A percentile compares a stretch with the other conserved stretches of the same genome.
These are phyloP conservation scores for Sporobolomyces phaffii DNA, from an alignment of 768 basidiomycete species.

Conservation along the genomic window DNA sequence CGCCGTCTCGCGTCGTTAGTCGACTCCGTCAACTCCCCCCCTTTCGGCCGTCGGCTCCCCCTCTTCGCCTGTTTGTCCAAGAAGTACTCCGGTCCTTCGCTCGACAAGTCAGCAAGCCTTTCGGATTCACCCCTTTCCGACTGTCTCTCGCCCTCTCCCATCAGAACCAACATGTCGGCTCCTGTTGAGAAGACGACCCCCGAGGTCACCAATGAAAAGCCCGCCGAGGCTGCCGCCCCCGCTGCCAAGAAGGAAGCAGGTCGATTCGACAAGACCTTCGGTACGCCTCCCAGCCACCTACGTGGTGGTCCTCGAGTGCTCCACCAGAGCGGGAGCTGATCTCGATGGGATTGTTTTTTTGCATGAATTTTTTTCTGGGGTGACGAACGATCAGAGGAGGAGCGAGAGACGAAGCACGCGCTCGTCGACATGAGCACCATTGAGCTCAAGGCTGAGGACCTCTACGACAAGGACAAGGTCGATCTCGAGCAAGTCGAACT, in stretches of 20 bases:
- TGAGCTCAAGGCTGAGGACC: slow-evolving; percentile 82
- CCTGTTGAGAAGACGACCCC: slow-evolving; percentile 17
- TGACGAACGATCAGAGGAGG: slow-evolving; percentile 30
- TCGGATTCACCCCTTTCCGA: not conserved
- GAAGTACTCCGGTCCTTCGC: not conserved
- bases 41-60: slow-evolving; percentile 5
- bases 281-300: too few species aligned
- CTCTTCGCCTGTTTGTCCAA: not conserved
- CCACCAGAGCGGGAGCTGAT: too few species aligned
- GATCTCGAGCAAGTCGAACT: slow-evolving; percentile 95
- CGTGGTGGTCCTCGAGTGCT: too few species aligned
- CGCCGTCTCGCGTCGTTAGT: not conserved
- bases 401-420: slow-evolving; percentile 51
- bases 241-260: slow-evolving; percentile 36
- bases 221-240: slow-evolving; percentile 15
- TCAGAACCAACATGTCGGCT: slow-evolving; percentile 21
- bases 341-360: not conserved
- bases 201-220: slow-evolving; percentile 34
- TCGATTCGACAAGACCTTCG: slow-evolving; percentile 40
- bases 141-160: not conserved
- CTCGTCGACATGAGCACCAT: slow-evolving; percentile 85
- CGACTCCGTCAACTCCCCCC: not conserved
- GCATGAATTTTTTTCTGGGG: not conserved
- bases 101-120: not conserved
- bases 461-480: slow-evolving; percentile 72